Evolutionary conservation across 257 asterid genomes (phyloP), one percentile per base, ranked within the genome.

Genomic region (Gentiana dahurica): DNA sequence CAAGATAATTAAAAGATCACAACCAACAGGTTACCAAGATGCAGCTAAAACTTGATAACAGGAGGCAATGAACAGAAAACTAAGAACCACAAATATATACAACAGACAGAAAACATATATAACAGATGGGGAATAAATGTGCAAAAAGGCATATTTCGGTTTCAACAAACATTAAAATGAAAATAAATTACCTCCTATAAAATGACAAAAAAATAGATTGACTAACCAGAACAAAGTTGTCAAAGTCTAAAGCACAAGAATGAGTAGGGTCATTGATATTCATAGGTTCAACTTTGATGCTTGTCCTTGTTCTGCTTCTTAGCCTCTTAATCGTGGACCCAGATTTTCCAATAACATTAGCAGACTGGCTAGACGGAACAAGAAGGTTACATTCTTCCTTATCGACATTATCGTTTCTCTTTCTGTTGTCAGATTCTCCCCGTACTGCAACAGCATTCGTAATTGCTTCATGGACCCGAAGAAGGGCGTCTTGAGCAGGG

Each of bases 401-500:
- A 38, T 77, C 88, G 24, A 24, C 24, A 24, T 24, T 24, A 24
- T 24, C 24, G 55, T 54, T 81, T 66, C 57, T 68, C 55, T 43
- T 81, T 58, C 71, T 73, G 65, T 74, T 69, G 72, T 87, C 91
- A 49, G 89, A 69, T 0, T 91, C 96, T 65, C 79, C 81, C 12
- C 63, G 65, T 43, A 68, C 52, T 50, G 79, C 68, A 67, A 84
- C 76, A 52, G 95, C 87, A 77, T 84, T 81, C 46, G 86, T 75
- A 63, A 89, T 91, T 9, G 95, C 92, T 10, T 75, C 75, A 38
- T 91, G 94, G 62, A 85, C 83, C 77, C 61, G 85, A 38, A 91
- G 81, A 49, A 91, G 86, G 0, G 98, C 98, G 55, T 91, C 94
- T 65, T 91, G 98, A 3, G 98, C 98, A 35, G 92, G 67, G 72